phyloP scores from a whole-genome alignment of 2,329 filamentous ascomycete genomes.

The Dactylella cylindrospora region DNA sequence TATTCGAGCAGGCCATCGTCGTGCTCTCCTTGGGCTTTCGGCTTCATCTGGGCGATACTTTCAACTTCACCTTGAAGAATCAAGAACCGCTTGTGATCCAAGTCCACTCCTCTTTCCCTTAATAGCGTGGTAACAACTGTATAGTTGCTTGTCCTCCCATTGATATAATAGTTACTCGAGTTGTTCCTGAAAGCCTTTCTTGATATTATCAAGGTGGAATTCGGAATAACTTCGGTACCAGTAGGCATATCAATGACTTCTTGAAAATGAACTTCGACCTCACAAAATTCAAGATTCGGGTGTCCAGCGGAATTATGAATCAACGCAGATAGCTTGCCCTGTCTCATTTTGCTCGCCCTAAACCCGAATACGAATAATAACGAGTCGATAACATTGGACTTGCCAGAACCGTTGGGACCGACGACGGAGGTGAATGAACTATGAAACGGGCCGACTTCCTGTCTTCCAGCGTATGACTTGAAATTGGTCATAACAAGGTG shows the following conservation, averaged over 20 bases:
- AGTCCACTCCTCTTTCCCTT: slow-evolving; percentile 82
- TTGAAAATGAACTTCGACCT: slow-evolving; percentile 94
- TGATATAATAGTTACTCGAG: slow-evolving; percentile 96
- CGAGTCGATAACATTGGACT: slow-evolving; percentile 98
- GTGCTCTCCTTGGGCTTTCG: slow-evolving; percentile 91
- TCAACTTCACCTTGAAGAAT: slow-evolving; percentile 98
- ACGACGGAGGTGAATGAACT: slow-evolving; percentile 95
- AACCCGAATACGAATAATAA: slow-evolving; percentile 99
- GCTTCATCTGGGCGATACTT: slow-evolving; percentile 98
- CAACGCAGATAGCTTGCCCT: slow-evolving; percentile 94
- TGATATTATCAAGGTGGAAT: slow-evolving; percentile 84
- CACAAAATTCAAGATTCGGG: slow-evolving; percentile 83
- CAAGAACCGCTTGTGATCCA: slow-evolving; percentile 96
- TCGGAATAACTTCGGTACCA: slow-evolving; percentile 68
- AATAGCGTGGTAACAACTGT: slow-evolving; percentile 86
- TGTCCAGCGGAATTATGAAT: slow-evolving; percentile 94
- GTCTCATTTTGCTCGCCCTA: slow-evolving; percentile 97
- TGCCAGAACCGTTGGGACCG: slow-evolving; percentile 95
- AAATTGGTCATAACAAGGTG: slow-evolving; percentile 93
- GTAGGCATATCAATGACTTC: slow-evolving; percentile 77
- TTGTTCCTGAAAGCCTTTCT: slow-evolving; percentile 97
- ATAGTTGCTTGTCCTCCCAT: slow-evolving; percentile 84
- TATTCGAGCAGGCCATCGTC: slow-evolving; percentile 96
- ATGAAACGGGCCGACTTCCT: slow-evolving; percentile 95
- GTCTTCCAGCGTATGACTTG: slow-evolving; percentile 95